phyloP scores from a whole-genome alignment of 2,329 filamentous ascomycete genomes.

The Fusarium caatingaense region DNA sequence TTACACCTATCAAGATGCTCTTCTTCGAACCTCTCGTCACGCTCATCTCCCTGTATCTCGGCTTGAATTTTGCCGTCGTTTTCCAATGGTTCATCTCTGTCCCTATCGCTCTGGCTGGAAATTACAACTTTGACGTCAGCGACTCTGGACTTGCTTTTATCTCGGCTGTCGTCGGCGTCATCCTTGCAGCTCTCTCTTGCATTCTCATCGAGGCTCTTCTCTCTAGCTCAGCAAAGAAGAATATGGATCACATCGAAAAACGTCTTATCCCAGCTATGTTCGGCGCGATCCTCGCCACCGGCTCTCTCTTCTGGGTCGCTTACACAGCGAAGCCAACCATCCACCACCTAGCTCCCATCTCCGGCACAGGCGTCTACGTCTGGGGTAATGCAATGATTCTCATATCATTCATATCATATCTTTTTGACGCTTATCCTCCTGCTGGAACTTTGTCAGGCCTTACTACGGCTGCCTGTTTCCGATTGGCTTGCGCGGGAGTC shows the following conservation, averaged over 20 bases:
- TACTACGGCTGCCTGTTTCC: slow-evolving; percentile 4
- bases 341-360: background rate
- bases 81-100: background rate
- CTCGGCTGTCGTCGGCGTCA: background rate
- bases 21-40: background rate
- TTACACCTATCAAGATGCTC: background rate
- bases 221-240: background rate
- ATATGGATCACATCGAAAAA: background rate
- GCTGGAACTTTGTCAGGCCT: slow-evolving; percentile 1
- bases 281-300: background rate
- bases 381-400: slow-evolving; percentile 9
- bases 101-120: background rate
- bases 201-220: background rate
- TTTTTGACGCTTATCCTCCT: slow-evolving; percentile 3
- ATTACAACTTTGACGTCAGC: background rate
- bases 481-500: background rate
- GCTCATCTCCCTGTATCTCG: background rate
- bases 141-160: background rate
- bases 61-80: background rate
- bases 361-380: background rate
- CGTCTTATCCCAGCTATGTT: background rate
- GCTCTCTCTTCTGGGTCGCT: background rate
- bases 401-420: slow-evolving; percentile 5
- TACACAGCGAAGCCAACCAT: background rate
- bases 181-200: background rate